phyloP scores from a whole-genome alignment of 192 early-diverging fungal genomes.

The Entomortierella beljakovae region DNA sequence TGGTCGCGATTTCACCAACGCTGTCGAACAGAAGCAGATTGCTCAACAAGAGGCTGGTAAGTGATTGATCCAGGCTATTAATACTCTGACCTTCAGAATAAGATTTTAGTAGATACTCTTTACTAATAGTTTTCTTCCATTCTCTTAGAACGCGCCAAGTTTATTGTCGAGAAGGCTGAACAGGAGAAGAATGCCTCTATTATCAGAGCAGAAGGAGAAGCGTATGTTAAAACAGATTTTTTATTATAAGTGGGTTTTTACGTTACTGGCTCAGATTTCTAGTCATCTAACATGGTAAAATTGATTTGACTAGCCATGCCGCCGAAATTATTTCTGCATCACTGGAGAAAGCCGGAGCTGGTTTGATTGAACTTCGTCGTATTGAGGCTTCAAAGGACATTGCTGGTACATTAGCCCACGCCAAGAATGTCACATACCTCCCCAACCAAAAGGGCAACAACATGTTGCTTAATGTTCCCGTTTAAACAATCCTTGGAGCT shows the following conservation, averaged over 20 bases:
- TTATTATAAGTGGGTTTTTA: too few species aligned
- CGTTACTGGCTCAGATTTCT: too few species aligned
- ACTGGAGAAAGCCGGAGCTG: slow-evolving; percentile 91
- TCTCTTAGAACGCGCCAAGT: slow-evolving; percentile 90
- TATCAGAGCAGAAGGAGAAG: slow-evolving; percentile 98
- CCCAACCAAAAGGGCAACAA: slow-evolving; percentile 68
- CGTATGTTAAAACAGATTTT: slow-evolving; percentile 65
- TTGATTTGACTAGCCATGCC: slow-evolving; percentile 68
- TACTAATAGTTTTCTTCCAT: neutral
- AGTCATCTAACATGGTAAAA: too few species aligned
- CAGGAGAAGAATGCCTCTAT: slow-evolving; percentile 97
- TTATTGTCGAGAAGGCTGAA: slow-evolving; percentile 98
- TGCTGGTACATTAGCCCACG: slow-evolving; percentile 83
- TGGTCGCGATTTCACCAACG: slow-evolving; percentile 98
- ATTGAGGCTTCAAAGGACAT: slow-evolving; percentile 99
- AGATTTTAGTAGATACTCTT: too few species aligned
- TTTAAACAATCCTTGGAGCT: slow-evolving; percentile 10
- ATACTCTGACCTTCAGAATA: too few species aligned
- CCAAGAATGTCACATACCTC: slow-evolving; percentile 93
- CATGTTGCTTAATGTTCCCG: slow-evolving; percentile 53
- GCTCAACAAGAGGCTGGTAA: slow-evolving; percentile 95
- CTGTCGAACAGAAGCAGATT: slow-evolving; percentile 99
- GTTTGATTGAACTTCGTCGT: slow-evolving; percentile 93
- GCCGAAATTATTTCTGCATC: slow-evolving; percentile 92
- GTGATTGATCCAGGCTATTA: neutral